These are phyloP conservation scores for Monilinia vaccinii-corymbosi DNA, from an alignment of 2,329 filamentous ascomycete species.

Conservation along the genomic window DNA sequence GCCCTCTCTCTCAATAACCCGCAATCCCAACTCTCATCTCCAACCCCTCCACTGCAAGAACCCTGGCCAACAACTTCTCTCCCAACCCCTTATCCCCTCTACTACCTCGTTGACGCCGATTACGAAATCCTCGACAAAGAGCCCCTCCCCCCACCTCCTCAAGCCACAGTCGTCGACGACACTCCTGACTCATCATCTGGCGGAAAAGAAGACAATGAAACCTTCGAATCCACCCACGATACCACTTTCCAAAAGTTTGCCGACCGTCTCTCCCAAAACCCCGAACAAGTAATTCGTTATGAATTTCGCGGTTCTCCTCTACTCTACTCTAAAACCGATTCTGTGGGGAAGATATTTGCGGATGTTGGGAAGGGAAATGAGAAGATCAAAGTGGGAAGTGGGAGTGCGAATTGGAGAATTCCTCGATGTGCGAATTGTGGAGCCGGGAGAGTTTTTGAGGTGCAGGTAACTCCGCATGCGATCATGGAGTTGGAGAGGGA, in stretches of 20 bases:
- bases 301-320: slow-evolving; percentile 66
- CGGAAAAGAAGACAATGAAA: slow-evolving; percentile 56
- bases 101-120: slow-evolving; percentile 79
- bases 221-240: slow-evolving; percentile 68
- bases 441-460: slow-evolving; percentile 69
- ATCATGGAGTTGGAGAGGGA: slow-evolving; percentile 82
- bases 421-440: slow-evolving; percentile 74
- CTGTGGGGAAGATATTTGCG: slow-evolving; percentile 56
- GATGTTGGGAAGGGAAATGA: slow-evolving; percentile 14
- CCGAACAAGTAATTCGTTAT: slow-evolving; percentile 73
- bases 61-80: slow-evolving; percentile 69
- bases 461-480: slow-evolving; percentile 84
- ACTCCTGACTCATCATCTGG: slow-evolving; percentile 31
- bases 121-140: slow-evolving; percentile 72
- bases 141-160: slow-evolving; percentile 41
- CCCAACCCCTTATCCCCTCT: slow-evolving; percentile 63
- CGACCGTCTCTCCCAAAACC: slow-evolving; percentile 68
- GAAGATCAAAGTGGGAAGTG: slow-evolving; percentile 16
- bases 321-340: slow-evolving; percentile 71
- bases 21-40: slow-evolving; percentile 25
- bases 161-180: slow-evolving; percentile 38
- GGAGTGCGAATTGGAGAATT: slow-evolving; percentile 38
- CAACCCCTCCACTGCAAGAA: slow-evolving; percentile 39
- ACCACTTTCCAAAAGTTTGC: slow-evolving; percentile 73
- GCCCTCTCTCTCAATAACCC: slow-evolving; percentile 64